phyloP scores from a whole-genome alignment of 169 alveolate species.

The Eimeria maxima region DNA sequence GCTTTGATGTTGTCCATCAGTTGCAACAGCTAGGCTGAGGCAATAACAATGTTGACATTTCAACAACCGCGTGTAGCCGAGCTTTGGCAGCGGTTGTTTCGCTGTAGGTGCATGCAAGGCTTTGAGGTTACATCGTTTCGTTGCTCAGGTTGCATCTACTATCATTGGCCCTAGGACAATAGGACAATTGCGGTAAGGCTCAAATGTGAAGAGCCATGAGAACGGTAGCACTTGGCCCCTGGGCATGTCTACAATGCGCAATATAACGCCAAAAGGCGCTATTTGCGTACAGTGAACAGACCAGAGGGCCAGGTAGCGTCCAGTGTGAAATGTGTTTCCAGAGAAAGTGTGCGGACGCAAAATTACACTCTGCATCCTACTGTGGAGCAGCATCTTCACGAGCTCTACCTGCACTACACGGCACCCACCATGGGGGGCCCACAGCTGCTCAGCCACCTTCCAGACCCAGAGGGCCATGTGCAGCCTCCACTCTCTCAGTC shows the following conservation, averaged over 20 bases:
- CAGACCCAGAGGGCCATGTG: conserved; percentile 83
- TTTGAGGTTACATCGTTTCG: not conserved
- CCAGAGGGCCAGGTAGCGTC: not conserved
- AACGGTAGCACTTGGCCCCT: not conserved
- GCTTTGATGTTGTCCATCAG: not conserved
- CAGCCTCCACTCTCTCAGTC: conserved; percentile 88
- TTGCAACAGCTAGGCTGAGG: not conserved
- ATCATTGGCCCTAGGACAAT: conserved; percentile 91
- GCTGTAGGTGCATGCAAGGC: not conserved
- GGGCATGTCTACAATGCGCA: not conserved
- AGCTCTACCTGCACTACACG: conserved; percentile 89
- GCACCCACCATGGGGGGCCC: conserved; percentile 95
- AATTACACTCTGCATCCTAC: conserved; percentile 89
- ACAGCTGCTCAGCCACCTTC: conserved; percentile 87
- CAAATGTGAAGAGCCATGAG: not conserved
- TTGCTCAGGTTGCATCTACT: conserved; percentile 87
- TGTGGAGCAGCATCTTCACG: conserved; percentile 89
- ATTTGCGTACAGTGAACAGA: not conserved
- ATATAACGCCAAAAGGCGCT: too few relatives aligned
- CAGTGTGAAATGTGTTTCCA: not conserved
- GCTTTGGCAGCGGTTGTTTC: not conserved
- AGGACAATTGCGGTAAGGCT: conserved; percentile 88
- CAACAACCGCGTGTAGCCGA: not conserved
- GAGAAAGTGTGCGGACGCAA: conserved; percentile 89
- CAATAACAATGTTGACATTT: too few relatives aligned